Base-by-base conservation (phyloP, 2,329 filamentous ascomycete genomes). In the Aspergillus ruber region DNA sequence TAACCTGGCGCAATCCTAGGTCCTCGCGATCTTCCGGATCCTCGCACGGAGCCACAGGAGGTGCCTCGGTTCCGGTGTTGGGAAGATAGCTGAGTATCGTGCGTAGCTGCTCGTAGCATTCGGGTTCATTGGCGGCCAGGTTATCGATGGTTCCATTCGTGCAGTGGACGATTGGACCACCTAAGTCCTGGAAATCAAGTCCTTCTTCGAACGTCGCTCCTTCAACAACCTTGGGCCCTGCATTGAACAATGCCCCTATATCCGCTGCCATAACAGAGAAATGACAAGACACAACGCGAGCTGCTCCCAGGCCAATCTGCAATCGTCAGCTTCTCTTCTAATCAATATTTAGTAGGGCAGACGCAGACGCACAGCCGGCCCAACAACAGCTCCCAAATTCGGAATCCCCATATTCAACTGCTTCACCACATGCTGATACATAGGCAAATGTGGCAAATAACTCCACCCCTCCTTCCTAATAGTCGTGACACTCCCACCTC, bases 111-210 rank as follows among this genome's bases (percentile, higher is more conserved):
- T 79, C 74, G 50, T 83, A 84, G 51, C 80, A 82, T 35, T 76
- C 79, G n/a, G 70, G 69, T 59, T 85, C 81, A 50, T 81, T 75
- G 3, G 72, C 69, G 0, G 81, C 81, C 2, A 83, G 67, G 45
- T 84, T 85, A 50, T 85, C 82, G 43, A 84, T 83, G 0, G 81
- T 85, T 0, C 82, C 82, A 49, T 85, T 85, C 1, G 77, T 79
- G 55, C 80, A 83, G 57, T 85, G 81, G 62, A 84, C 76, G 17
- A 65, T 66, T 0, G 81, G 79, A 0, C 82, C 82, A 3, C 82
- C 81, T 0, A 84, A 68, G 52, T 83, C 79, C 10, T 73, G 74
- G 42, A 82, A 77, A 3, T 70, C 75, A 2, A 84, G 62, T 0
- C 75, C 81, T 65, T 84, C 82, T 58, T 84, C 81, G 53, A 83